Base-by-base conservation (phyloP, 768 basidiomycete species). In the Naganishia friedmannii region DNA sequence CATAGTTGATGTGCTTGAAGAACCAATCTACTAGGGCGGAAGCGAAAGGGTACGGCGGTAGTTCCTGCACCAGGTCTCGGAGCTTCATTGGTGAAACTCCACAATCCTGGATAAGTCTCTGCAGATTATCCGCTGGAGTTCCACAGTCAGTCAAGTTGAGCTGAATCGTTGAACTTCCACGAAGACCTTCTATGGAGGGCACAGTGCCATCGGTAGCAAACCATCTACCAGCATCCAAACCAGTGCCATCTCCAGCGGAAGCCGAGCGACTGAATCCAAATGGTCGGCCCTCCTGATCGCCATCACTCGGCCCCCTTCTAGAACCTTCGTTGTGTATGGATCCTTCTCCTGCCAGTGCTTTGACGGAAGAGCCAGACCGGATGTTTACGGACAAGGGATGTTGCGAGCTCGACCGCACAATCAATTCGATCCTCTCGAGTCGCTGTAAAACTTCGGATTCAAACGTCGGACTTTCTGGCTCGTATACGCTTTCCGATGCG, bases 51-150 rank as follows among this genome's bases (percentile, higher is more conserved):
- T 86, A 86, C 5, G 90, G 89, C 55, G 93, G 93, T 53, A 97
- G 85, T 74, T 95, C 93, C 77, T 91, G 88, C 23, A 94, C 84
- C 12, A 97, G 86, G 77, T 95, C 93, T 0, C 89, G 87, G 54
- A 97, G 88, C 80, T 93, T 93, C 71, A 92, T 90, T 0, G 93
- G 91, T 21, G 89, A 87, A 45, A 94, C 91, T 7, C 93, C 93
- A 79, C 91, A 97, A 79, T 97, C 93, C 80, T 90, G 89, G 45
- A 95, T 89, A 42, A 97, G 85, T 54, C 87, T 87, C 77, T 90
- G 89, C 58, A 94, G 82, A 74, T 91, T 93, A 77, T 93, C 91
- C 2, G 87, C 90, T 17, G 92, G 89, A 28, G 75, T 78, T 13
- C 80, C 80, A 53, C 79, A 79, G 65, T 74, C 75, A 34, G 75